Base-by-base conservation (phyloP, 108 stramenopile species). In the Stephanodiscus triporus region DNA sequence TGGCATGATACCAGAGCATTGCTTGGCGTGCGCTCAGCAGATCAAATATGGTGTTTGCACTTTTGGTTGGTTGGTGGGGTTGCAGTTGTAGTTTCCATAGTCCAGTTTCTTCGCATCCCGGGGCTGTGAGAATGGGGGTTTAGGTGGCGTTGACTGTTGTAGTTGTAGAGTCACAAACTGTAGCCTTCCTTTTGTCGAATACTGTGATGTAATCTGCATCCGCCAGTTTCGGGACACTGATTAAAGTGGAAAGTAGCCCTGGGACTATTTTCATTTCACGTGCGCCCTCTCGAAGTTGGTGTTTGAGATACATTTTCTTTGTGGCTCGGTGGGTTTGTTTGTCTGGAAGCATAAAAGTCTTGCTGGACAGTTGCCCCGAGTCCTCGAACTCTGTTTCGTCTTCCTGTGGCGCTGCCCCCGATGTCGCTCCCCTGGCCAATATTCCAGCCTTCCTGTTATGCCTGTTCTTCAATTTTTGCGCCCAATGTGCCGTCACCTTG, bases 191-290 rank as follows among this genome's bases (percentile, higher is more conserved):
- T 22, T 53, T 53, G 24, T 53, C 51, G 5, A 53, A 53, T 53
- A 53, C 51, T 19, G 51, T 53, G 3, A 53, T 26, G 24, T 19
- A 53, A 1, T 53, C 51, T 53, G 51, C 51, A 53, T 53, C 51
- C 9, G 51, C 51, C 7, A 53, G 20, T 53, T 53, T 53, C 5
- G 23, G 24, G 20, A 22, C 9, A 19, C 51, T 53, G 24, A 53
- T 22, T 2, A 53, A 8, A 20, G 51, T 24, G 5, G 51, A 24
- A 19, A 20, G 51, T 19, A 53, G 20, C 20, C 51, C 51, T 53
- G 51, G 51, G 23, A 53, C 51, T 24, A 53, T 53, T 53, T 19
- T n/a, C n/a, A 53, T 53, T 8, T 53, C 51, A 6, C 23, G 7
- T 53, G 51, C 51, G 5, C 23, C 23, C 6, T 22, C 23, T 19